These are phyloP conservation scores for Sugiyamaella neomexicana DNA, from an alignment of 1,139 yeast genomes.

Conservation along the genomic window DNA sequence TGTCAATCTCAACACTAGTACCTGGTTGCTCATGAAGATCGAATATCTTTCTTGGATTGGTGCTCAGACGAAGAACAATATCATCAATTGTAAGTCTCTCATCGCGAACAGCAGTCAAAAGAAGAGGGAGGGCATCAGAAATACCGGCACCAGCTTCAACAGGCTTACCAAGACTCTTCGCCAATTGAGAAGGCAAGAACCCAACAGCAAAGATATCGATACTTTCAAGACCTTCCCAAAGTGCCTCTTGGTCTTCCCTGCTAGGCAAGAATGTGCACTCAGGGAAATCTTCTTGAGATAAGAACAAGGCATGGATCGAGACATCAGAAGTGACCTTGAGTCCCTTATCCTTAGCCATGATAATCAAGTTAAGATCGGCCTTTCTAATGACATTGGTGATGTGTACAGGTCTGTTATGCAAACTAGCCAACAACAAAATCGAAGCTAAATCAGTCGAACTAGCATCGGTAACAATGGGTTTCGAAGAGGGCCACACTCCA, in stretches of 20 bases:
- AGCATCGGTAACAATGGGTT: conserved; percentile 92
- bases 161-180: conserved; percentile 60
- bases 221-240: conserved; percentile 72
- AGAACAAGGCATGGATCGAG: conserved; percentile 74
- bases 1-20: conserved; percentile 73
- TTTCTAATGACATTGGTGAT: conserved; percentile 80
- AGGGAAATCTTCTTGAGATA: conserved; percentile 70
- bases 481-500: conserved; percentile 77
- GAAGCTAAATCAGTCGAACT: conserved; percentile 90
- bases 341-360: conserved; percentile 81
- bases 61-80: conserved; percentile 71
- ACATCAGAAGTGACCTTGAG: conserved; percentile 90
- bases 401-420: conserved; percentile 83
- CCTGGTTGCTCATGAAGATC: conserved; percentile 79
- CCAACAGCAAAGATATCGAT: conserved; percentile 92
- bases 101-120: conserved; percentile 75
- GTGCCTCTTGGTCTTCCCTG: conserved; percentile 71
- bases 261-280: conserved; percentile 74
- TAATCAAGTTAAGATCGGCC: conserved; percentile 81
- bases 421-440: conserved; percentile 81
- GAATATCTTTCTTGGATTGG: conserved; percentile 80
- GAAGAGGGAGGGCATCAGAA: conserved; percentile 76
- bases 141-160: conserved; percentile 74
- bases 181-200: conserved; percentile 69
- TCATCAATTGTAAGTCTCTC: conserved; percentile 73